Evolutionary conservation across 108 stramenopile genomes (phyloP), one percentile per base, ranked within the genome.

Genomic region (Nitzschia sp.): DNA sequence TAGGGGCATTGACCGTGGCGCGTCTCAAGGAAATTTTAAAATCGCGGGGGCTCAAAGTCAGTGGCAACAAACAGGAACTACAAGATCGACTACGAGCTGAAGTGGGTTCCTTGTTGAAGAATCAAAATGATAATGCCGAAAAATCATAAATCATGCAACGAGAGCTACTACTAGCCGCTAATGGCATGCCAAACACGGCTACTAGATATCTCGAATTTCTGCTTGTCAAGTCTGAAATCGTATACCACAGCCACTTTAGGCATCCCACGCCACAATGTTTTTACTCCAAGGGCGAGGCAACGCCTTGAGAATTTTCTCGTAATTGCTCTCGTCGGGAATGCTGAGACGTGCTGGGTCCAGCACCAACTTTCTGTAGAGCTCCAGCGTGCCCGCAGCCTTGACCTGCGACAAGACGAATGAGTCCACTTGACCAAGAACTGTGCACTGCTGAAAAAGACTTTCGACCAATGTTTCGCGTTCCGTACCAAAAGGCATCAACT

Each of bases 21-120:
- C 60, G 79, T 67, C 84, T 94, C n/a, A 90, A 85, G 62, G 87
- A 94, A 66, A 79, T 94, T 64, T 61, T 94, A 29, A 64, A 67
- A 35, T 60, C 74, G 29, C 79, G 89, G 45, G 86, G 87, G 21
- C 59, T 94, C 9, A 88, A 90, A 74, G 75, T 81, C 1, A 80
- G 64, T 68, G 93, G 90, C 11, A 89, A 78, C 55, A 94, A 91
- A 58, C 69, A 84, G 65, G 89, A 88, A 66, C 67, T 94, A n/a
- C 77, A 82, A 78, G 85, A 87, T 33, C 75, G 93, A 58, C 68
- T 94, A 31, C 83, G 88, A n/a, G 54, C 65, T 19, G 86, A 90
- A 64, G 86, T 94, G 19, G 68, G 84, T n/a, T 67, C 84, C 1
- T 63, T 88, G 62, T 58, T 92, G 28, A 18, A 19, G 53, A n/a